A percentile compares a stretch with the other conserved stretches of the same genome.
phyloP scores from a whole-genome alignment of 768 basidiomycete genomes.

The Agaricus sinodeliciosus region DNA sequence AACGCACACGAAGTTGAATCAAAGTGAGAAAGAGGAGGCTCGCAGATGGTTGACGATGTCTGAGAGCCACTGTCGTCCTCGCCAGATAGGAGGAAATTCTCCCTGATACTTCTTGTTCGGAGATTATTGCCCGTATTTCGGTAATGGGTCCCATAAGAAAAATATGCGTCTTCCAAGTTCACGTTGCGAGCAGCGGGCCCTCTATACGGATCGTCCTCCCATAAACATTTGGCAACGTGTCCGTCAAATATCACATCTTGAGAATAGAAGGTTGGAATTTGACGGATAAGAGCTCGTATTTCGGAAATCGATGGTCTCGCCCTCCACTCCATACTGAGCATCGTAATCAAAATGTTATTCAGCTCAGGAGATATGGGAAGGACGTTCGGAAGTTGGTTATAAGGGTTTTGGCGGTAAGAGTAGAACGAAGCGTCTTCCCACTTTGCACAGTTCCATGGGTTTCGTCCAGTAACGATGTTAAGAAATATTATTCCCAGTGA shows the following conservation, averaged over 20 bases:
- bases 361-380: conserved; percentile 73
- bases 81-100: background rate
- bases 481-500: conserved; percentile 93
- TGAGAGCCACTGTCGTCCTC: too few relatives aligned
- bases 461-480: conserved; percentile 90
- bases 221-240: conserved; percentile 70
- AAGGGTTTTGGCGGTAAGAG: conserved; percentile 73
- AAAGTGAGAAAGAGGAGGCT: conserved; percentile 12
- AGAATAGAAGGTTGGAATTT: conserved; percentile 61
- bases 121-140: conserved; percentile 8
- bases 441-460: conserved; percentile 92
- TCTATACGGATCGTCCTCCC: conserved; percentile 52
- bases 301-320: conserved; percentile 44
- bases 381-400: conserved; percentile 76
- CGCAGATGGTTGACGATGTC: background rate
- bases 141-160: conserved; percentile 11
- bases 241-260: conserved; percentile 75
- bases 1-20: conserved; percentile 15
- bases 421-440: conserved; percentile 82
- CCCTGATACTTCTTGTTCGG: too few relatives aligned
- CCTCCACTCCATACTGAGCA: conserved; percentile 68
- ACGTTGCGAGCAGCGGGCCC: conserved; percentile 13
- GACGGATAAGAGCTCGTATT: conserved; percentile 50
- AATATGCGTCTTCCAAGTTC: conserved; percentile 3
- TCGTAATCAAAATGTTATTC: conserved; percentile 67